A percentile compares a stretch with the other conserved stretches of the same genome.
These are phyloP conservation scores for Colletotrichum coccodes DNA, from an alignment of 2,329 filamentous ascomycete genomes.

Conservation along the genomic window DNA sequence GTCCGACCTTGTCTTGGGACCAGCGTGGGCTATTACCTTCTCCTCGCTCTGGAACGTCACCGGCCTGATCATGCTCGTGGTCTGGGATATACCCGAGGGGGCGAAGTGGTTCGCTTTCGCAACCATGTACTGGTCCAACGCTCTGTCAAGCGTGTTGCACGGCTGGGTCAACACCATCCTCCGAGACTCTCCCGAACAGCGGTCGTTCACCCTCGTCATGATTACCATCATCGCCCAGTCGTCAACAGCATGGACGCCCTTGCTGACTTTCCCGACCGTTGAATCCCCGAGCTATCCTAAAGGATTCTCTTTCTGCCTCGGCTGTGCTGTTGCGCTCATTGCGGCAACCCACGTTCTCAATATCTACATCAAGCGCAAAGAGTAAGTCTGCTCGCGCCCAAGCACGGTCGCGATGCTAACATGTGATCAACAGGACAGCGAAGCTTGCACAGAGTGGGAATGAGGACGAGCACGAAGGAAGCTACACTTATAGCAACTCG, in stretches of 20 bases:
- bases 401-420: background rate
- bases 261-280: conserved; percentile 60
- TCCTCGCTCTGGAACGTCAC: conserved; percentile 24
- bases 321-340: conserved; percentile 26
- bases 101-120: conserved; percentile 64
- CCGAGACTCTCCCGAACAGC: conserved; percentile 24
- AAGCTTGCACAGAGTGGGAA: conserved; percentile 12
- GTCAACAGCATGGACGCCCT: conserved; percentile 64
- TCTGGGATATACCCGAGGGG: conserved; percentile 66
- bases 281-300: conserved; percentile 55
- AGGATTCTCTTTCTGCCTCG: conserved; percentile 52
- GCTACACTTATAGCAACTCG: background rate
- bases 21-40: conserved; percentile 45
- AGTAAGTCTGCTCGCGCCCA: background rate
- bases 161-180: conserved; percentile 32
- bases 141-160: conserved; percentile 22
- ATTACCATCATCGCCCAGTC: conserved; percentile 58
- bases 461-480: background rate
- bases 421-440: background rate
- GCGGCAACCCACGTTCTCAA: conserved; percentile 26
- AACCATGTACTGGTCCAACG: conserved; percentile 40
- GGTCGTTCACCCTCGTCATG: conserved; percentile 27
- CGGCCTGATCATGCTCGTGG: conserved; percentile 51
- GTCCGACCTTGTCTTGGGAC: conserved; percentile 22
- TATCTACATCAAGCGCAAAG: conserved; percentile 32